Evolutionary conservation across 352 stramenopile species (phyloP).

Genomic region (Albugo candida): DNA sequence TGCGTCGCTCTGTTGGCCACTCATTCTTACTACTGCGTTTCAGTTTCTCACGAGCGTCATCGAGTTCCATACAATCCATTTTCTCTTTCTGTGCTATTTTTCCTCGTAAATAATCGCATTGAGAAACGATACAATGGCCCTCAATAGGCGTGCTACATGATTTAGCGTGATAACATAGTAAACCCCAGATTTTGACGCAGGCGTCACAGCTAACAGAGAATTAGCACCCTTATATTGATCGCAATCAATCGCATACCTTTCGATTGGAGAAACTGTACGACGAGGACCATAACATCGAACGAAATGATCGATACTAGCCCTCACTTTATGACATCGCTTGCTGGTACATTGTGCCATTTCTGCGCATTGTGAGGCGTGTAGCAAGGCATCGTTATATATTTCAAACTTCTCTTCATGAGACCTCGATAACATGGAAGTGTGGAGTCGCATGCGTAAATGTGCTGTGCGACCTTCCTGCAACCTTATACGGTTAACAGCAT

Average conservation of each 20-base stretch:
- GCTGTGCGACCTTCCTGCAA: too few species aligned
- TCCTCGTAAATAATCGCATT: conserved; percentile 71
- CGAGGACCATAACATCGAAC: conserved; percentile 65
- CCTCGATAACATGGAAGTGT: not conserved
- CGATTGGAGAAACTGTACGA: conserved; percentile 42
- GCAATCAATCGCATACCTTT: conserved; percentile 30
- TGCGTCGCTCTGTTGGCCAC: conserved; percentile 59
- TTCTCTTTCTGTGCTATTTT: conserved; percentile 67
- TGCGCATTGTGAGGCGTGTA: conserved; percentile 41
- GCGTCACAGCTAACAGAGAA: conserved; percentile 31
- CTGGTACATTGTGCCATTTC: conserved; percentile 30
- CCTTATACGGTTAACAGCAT: too few species aligned
- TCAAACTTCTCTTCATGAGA: conserved; percentile 69
- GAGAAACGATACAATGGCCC: conserved; percentile 50
- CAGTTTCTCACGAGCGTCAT: conserved; percentile 26
- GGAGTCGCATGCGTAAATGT: too few species aligned
- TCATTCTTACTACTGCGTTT: conserved; percentile 24
- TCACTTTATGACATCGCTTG: conserved; percentile 70
- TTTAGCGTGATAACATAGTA: conserved; percentile 77
- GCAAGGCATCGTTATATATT: conserved; percentile 66
- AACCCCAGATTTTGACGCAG: conserved; percentile 69
- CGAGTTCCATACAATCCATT: conserved; percentile 32
- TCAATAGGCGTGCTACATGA: conserved; percentile 29
- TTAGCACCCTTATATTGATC: not conserved
- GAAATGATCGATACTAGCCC: conserved; percentile 77